phyloP scores from a whole-genome alignment of 2,329 filamentous ascomycete species.

The Sordariomycetes sp. region DNA sequence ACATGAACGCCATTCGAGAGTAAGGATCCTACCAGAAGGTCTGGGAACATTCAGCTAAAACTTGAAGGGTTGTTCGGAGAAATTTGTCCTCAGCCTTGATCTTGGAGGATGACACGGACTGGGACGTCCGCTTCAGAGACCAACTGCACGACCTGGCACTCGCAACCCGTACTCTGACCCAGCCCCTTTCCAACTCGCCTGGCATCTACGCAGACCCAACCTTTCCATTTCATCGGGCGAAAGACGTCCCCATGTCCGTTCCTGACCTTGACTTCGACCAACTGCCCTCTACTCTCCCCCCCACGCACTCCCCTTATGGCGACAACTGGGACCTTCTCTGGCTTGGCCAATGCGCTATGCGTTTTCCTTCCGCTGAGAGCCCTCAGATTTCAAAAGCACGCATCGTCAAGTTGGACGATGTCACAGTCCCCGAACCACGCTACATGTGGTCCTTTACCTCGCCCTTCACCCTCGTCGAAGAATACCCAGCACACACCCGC shows the following conservation, averaged over 20 bases:
- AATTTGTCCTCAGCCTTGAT: constrained; percentile 38
- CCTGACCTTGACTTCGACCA: constrained; percentile 12
- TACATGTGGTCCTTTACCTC: constrained; percentile 23
- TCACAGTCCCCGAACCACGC: constrained; percentile 21
- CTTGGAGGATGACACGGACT: constrained; percentile 48
- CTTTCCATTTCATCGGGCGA: too few species aligned
- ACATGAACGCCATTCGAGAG: constrained; percentile 26
- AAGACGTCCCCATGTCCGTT: constrained; percentile 1
- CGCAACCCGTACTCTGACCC: constrained; percentile 22
- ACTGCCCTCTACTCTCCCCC: constrained; percentile 9
- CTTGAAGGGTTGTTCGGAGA: constrained; percentile 28
- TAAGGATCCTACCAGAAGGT: constrained; percentile 10
- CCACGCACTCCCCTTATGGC: constrained; percentile 32
- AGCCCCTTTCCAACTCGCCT: constrained; percentile 12
- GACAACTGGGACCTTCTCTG: constrained; percentile 42
- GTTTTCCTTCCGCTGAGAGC: constrained; percentile 13
- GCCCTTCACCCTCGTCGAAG: constrained; percentile 21
- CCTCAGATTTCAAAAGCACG: constrained; percentile 15
- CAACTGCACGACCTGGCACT: constrained; percentile 35
- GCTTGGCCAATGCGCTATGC: constrained; percentile 37
- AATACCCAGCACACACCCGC: constrained; percentile 31
- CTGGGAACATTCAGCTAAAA: neutral
- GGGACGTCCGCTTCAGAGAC: constrained; percentile 39
- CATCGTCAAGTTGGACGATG: constrained; percentile 19
- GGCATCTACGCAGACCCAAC: constrained; percentile 14